phyloP scores from a whole-genome alignment of 2,329 filamentous ascomycete genomes.

The Pseudonectria buxi region DNA sequence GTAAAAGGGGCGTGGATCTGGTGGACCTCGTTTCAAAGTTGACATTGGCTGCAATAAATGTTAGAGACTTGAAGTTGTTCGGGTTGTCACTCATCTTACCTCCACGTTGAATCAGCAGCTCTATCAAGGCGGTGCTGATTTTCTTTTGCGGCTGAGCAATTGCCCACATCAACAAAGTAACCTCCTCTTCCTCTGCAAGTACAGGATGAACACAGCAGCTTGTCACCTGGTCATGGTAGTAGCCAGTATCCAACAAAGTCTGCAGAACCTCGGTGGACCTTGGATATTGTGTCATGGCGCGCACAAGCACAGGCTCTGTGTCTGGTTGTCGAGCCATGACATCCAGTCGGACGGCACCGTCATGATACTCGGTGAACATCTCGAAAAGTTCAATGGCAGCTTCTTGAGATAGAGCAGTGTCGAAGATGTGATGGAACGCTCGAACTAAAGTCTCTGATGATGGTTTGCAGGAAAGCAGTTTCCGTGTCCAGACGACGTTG shows the following conservation, averaged over 20 bases:
- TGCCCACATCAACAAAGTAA: slow-evolving; percentile 54
- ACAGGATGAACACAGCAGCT: slow-evolving; percentile 37
- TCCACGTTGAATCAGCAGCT: slow-evolving; percentile 44
- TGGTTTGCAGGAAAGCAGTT: slow-evolving; percentile 45
- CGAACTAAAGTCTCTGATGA: slow-evolving; percentile 42
- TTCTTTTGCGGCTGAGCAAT: slow-evolving; percentile 57
- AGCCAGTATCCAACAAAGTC: slow-evolving; percentile 49
- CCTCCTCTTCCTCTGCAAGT: slow-evolving; percentile 44
- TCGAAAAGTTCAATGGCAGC: slow-evolving; percentile 43
- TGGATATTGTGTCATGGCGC: slow-evolving; percentile 48
- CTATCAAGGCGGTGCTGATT: slow-evolving; percentile 51
- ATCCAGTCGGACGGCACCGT: slow-evolving; percentile 43
- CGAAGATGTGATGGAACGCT: slow-evolving; percentile 52
- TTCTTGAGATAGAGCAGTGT: slow-evolving; percentile 42
- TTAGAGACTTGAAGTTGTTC: slow-evolving; percentile 5
- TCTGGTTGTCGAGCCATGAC: slow-evolving; percentile 38
- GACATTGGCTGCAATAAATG: slow-evolving; percentile 40
- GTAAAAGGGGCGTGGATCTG: slow-evolving; percentile 50
- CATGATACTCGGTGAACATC: slow-evolving; percentile 44
- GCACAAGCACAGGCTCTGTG: slow-evolving; percentile 43
- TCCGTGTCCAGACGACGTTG: slow-evolving; percentile 41
- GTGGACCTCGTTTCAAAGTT: slow-evolving; percentile 48
- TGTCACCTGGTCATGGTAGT: slow-evolving; percentile 50
- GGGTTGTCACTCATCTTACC: slow-evolving; percentile 21
- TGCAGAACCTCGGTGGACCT: slow-evolving; percentile 46